Percentiles rank a stretch among this genome's conserved stretches.
These are phyloP conservation scores for Populus pruinosa DNA, from an alignment of 345 rosid species.

Conservation along the genomic window DNA sequence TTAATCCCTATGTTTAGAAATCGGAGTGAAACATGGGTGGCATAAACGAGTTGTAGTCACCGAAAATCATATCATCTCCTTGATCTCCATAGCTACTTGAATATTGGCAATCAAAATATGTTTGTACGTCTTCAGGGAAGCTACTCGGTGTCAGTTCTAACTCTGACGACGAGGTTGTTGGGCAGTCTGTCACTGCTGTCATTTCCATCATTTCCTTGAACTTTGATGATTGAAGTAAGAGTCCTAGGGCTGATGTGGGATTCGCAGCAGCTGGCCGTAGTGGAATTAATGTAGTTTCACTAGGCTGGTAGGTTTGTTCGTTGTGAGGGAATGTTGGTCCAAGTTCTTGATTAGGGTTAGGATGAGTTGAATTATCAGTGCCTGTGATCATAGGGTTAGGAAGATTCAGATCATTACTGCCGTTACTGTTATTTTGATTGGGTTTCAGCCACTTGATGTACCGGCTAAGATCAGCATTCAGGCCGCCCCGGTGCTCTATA, in stretches of 20 bases:
- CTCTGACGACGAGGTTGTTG: slow-evolving; percentile 18
- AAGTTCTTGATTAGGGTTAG: slow-evolving; percentile 20
- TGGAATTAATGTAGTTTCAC: neutral
- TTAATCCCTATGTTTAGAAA: neutral
- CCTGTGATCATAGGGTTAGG: slow-evolving; percentile 11
- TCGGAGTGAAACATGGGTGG: slow-evolving; percentile 22
- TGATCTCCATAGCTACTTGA: slow-evolving; percentile 19
- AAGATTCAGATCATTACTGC: neutral
- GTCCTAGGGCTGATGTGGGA: slow-evolving; percentile 43
- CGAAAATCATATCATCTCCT: slow-evolving; percentile 36
- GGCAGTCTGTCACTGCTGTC: slow-evolving; percentile 33
- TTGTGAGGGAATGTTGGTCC: slow-evolving; percentile 21
- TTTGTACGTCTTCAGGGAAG: slow-evolving; percentile 50
- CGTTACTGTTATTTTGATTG: slow-evolving; percentile 6
- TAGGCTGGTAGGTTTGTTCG: slow-evolving; percentile 12
- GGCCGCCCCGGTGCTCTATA: slow-evolving; percentile 89
- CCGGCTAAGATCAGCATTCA: slow-evolving; percentile 84
- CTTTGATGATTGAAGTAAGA: slow-evolving; percentile 47
- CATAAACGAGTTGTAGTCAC: slow-evolving; percentile 20
- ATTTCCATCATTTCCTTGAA: slow-evolving; percentile 56
- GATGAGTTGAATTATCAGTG: neutral
- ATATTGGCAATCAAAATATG: slow-evolving; percentile 36
- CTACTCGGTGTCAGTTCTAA: slow-evolving; percentile 30
- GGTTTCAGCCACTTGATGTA: slow-evolving; percentile 73
- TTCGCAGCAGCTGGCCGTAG: slow-evolving; percentile 7